phyloP scores from a whole-genome alignment of 495 filamentous ascomycete species.

The Penicillium nucicola region DNA sequence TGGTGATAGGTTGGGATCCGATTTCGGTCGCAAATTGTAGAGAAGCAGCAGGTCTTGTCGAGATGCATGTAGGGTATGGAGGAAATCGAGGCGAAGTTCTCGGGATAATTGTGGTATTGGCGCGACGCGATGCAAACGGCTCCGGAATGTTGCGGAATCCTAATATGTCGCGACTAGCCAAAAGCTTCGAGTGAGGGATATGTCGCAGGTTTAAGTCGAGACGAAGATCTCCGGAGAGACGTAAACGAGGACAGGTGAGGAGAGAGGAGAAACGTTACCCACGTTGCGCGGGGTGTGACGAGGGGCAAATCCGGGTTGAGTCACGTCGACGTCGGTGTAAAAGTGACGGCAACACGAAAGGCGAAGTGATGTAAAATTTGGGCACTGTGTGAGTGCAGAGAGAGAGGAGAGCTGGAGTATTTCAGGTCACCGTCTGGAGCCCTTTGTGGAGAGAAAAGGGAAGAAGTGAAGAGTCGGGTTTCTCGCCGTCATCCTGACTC shows the following conservation, averaged over 20 bases:
- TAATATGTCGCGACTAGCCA: neutral
- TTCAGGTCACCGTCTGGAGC: constrained; percentile 1
- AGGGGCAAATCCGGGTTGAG: constrained; percentile 20
- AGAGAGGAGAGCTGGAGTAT: neutral
- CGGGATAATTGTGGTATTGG: constrained; percentile 2
- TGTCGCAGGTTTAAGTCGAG: neutral
- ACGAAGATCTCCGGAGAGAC: neutral
- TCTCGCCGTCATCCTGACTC: constrained; percentile 17
- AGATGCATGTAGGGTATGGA: constrained; percentile 1
- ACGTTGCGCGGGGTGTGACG: constrained; percentile 25
- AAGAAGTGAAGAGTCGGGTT: neutral
- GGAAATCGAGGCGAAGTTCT: constrained; percentile 1
- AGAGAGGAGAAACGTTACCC: constrained; percentile 8
- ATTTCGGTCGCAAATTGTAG: neutral
- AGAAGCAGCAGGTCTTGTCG: neutral
- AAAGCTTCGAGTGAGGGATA: neutral
- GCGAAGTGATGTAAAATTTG: neutral
- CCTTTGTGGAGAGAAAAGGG: neutral
- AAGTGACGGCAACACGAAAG: neutral
- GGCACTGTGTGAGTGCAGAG: neutral
- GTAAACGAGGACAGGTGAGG: constrained; percentile 10
- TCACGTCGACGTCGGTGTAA: constrained; percentile 10
- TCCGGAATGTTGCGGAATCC: constrained; percentile 11
- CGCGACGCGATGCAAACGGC: constrained; percentile 25
- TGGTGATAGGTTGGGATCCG: neutral